phyloP scores from a whole-genome alignment of 202 grass and related monocot genomes.

The Tripidium arundinaceum region DNA sequence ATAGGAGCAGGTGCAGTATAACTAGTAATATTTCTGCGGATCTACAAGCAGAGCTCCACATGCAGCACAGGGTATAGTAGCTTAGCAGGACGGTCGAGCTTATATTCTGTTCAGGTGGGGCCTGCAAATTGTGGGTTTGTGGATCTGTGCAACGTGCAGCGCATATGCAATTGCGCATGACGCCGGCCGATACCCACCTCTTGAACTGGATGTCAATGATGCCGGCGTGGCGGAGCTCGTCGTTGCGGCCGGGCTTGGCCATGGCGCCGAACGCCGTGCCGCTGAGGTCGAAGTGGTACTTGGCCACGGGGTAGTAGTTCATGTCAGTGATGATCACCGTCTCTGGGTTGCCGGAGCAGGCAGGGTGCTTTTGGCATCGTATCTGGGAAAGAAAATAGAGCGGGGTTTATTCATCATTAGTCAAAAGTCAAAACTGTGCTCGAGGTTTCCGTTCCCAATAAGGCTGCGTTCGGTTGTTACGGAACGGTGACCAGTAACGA shows the following conservation, averaged over 20 bases:
- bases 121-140: background rate
- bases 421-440: background rate
- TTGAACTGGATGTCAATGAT: slow-evolving; percentile 76
- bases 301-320: slow-evolving; percentile 61
- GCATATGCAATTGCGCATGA: background rate
- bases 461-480: too few relatives aligned
- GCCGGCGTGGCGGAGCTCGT: slow-evolving; percentile 71
- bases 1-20: slow-evolving; percentile 21
- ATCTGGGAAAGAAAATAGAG: slow-evolving; percentile 29
- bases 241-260: slow-evolving; percentile 49
- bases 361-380: slow-evolving; percentile 33
- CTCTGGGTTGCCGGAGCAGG: slow-evolving; percentile 74
- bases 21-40: slow-evolving; percentile 1
- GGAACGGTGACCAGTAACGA: too few relatives aligned
- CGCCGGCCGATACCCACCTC: slow-evolving; percentile 30
- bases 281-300: slow-evolving; percentile 86
- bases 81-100: background rate
- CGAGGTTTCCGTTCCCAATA: background rate
- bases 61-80: background rate
- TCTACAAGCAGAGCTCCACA: slow-evolving; percentile 28
- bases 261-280: slow-evolving; percentile 86
- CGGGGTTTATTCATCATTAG: background rate
- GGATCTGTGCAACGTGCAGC: background rate
- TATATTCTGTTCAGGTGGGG: slow-evolving; percentile 15
- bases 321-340: slow-evolving; percentile 70